Evolutionary conservation across 139 green algal genomes (phyloP).

Genomic region (Closterium sp.): DNA sequence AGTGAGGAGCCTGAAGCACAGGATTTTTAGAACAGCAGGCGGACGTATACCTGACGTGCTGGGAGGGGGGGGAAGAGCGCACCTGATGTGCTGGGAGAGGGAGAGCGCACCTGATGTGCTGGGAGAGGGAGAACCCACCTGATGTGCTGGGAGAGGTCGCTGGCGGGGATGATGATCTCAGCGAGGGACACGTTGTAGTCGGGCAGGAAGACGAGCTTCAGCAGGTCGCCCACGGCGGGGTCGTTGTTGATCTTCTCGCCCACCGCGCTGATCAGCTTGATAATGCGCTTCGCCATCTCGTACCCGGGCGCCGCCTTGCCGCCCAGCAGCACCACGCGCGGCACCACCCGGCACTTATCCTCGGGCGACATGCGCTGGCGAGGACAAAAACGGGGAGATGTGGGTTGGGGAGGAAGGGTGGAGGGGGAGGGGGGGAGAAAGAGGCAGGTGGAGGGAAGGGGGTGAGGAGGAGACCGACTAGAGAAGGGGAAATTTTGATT

Average conservation of each 20-base stretch:
- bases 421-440: too few relatives aligned
- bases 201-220: conserved; percentile 88
- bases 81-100: conserved; percentile 56
- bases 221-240: conserved; percentile 80
- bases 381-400: background rate
- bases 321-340: conserved; percentile 85
- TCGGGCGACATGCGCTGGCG: conserved; percentile 7
- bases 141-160: conserved; percentile 74
- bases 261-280: conserved; percentile 88
- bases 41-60: too few relatives aligned
- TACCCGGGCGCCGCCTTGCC: conserved; percentile 96
- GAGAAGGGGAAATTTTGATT: too few relatives aligned
- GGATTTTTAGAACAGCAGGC: too few relatives aligned
- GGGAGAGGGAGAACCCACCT: background rate
- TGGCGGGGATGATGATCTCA: conserved; percentile 76
- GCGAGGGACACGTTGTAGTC: conserved; percentile 92
- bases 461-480: too few relatives aligned
- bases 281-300: conserved; percentile 97
- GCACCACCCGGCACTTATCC: conserved; percentile 70
- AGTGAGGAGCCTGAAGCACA: too few relatives aligned
- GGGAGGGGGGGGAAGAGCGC: too few relatives aligned
- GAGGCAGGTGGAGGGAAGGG: too few relatives aligned
- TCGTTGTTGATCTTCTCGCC: conserved; percentile 65
- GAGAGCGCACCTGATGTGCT: background rate
- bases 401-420: too few relatives aligned